Percentiles rank a stretch among this genome's conserved stretches.
Evolutionary conservation across 495 filamentous ascomycete genomes (phyloP).

Genomic region (Annulohypoxylon bovei): DNA sequence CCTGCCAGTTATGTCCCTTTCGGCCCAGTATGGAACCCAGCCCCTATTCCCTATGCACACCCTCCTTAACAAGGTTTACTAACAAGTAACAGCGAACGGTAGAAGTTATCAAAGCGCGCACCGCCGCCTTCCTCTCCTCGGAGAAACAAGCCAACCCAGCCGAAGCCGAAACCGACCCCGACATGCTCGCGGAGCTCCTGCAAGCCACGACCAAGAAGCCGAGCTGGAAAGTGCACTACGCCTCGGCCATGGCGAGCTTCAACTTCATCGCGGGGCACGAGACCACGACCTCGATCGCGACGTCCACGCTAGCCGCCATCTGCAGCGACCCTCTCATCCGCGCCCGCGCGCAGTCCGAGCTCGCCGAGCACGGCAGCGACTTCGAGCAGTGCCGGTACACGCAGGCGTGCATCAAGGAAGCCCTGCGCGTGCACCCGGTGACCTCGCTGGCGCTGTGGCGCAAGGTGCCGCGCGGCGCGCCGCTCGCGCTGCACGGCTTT

Average conservation of each 20-base stretch:
- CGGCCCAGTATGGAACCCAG: slow-evolving; percentile 21
- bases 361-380: slow-evolving; percentile 5
- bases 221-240: slow-evolving; percentile 45
- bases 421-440: slow-evolving; percentile 68
- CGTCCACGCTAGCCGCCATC: slow-evolving; percentile 51
- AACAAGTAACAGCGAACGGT: not conserved
- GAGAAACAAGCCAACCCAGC: not conserved
- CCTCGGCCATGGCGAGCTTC: slow-evolving; percentile 49
- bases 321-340: slow-evolving; percentile 39
- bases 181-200: slow-evolving; percentile 52
- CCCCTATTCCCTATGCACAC: not conserved
- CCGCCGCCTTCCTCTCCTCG: slow-evolving; percentile 10
- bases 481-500: slow-evolving; percentile 59
- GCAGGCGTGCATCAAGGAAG: slow-evolving; percentile 70
- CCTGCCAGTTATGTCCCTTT: slow-evolving; percentile 21
- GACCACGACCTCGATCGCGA: slow-evolving; percentile 58
- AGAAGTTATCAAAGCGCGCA: slow-evolving; percentile 15
- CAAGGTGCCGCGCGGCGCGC: slow-evolving; percentile 59
- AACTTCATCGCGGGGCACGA: slow-evolving; percentile 62
- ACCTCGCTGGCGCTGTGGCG: slow-evolving; percentile 67
- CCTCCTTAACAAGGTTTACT: not conserved
- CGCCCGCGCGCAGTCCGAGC: slow-evolving; percentile 39
- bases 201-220: slow-evolving; percentile 47
- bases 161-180: slow-evolving; percentile 1
- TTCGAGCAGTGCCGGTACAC: slow-evolving; percentile 55